phyloP scores from a whole-genome alignment of 345 rosid genomes.

The Hibiscus syriacus region DNA sequence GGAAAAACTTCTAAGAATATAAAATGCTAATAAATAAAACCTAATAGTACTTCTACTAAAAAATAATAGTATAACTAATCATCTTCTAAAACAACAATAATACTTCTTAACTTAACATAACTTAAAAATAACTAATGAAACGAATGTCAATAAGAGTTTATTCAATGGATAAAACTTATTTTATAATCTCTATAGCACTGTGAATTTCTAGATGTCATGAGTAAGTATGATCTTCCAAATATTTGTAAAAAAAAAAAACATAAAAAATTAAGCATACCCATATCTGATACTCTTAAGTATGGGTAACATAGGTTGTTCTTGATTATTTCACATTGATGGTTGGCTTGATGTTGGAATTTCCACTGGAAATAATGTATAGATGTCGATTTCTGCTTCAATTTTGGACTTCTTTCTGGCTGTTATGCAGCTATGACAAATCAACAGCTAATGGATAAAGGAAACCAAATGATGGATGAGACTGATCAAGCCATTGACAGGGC shows the following conservation, averaged over 20 bases:
- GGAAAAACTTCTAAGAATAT: too few relatives aligned
- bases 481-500: slow-evolving; percentile 92
- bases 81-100: too few relatives aligned
- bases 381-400: neutral
- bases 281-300: neutral
- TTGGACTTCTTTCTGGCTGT: slow-evolving; percentile 11
- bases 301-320: neutral
- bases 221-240: neutral
- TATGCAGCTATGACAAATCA: slow-evolving; percentile 80
- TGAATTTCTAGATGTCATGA: neutral
- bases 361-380: neutral
- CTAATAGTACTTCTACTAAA: too few relatives aligned
- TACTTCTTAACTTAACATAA: too few relatives aligned
- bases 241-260: neutral
- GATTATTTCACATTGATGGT: neutral
- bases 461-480: slow-evolving; percentile 86
- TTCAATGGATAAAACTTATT: neutral
- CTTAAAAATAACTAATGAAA: neutral
- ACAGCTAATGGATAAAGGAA: slow-evolving; percentile 64
- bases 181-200: neutral
- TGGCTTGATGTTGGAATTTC: neutral
- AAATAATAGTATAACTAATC: too few relatives aligned
- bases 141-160: neutral
- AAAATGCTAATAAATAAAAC: too few relatives aligned
- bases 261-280: neutral